Base-by-base conservation (phyloP, 164 flowering plant genomes). In the Macadamia tetraphylla region DNA sequence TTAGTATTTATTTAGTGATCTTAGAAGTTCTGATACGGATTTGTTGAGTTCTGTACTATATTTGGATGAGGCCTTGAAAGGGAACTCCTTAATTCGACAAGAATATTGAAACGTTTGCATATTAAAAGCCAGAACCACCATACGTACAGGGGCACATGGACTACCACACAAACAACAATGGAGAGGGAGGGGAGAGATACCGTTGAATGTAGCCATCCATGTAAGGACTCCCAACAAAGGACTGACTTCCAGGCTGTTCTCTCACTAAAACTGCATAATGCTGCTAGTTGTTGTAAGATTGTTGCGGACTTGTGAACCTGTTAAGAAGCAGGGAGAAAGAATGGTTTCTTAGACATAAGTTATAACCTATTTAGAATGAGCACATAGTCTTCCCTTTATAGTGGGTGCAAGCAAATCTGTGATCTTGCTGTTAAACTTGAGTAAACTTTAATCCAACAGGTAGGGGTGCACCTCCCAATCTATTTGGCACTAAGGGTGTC, bases 261-360 rank as follows among this genome's bases (percentile, higher is more conserved):
- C 81, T 88, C 97, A 68, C 91, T 81, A 68, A 94, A 73, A 80
- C 84, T 82, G 81, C 99, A 94, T 12, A 89, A 68, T 69, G 97
- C 94, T 63, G 99, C 97, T 76, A 94, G 69, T 62, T 90, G 97
- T 76, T 90, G 99, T 79, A 94, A 79, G 52, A 94, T 86, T 40
- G 97, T 88, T 35, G 97, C 90, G 55, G 88, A 86, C 71, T 94
- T 94, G 84, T 94, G 97, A 68, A 92, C 97, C 97, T 94, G 76
- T 65, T 14, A 71, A 58, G 65, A 74, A 72, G 15, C 63, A 46
- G 18, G 29, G 17, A 63, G 61, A 58, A 43, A 59, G 29, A 15
- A 48, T 56, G 62, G 48, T 55, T 61, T 18, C 46, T 51, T 48
- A 59, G 64, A 5, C 40, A 35, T 35, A 35, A 35, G 40, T 35